These are phyloP conservation scores for Rubroboletus satanas DNA, from an alignment of 768 basidiomycete genomes.

Conservation along the genomic window DNA sequence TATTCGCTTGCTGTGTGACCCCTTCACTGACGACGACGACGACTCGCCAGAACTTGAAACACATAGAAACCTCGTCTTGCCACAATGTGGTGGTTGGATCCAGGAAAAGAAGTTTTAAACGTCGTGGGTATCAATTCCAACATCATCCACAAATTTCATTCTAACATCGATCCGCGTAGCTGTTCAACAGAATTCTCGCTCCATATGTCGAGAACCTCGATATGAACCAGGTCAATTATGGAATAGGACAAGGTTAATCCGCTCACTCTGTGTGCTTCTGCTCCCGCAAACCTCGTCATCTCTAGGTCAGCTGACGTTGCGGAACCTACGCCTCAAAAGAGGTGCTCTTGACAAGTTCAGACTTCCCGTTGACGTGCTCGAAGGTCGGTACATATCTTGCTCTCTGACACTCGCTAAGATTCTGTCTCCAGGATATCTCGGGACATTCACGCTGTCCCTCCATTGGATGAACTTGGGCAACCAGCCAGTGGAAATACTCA, in stretches of 20 bases:
- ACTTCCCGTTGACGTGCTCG: slow-evolving; percentile 90
- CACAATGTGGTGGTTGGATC: slow-evolving; percentile 84
- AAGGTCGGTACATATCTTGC: slow-evolving; percentile 49
- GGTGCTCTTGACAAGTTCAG: slow-evolving; percentile 93
- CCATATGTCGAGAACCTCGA: slow-evolving; percentile 97
- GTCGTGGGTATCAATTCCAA: slow-evolving; percentile 42
- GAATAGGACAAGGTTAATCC: slow-evolving; percentile 72
- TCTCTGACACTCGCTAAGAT: not conserved
- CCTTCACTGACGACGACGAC: not conserved
- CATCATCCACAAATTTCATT: not conserved
- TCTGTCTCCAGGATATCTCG: slow-evolving; percentile 62
- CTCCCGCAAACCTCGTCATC: slow-evolving; percentile 3
- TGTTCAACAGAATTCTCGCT: slow-evolving; percentile 88
- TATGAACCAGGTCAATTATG: slow-evolving; percentile 91
- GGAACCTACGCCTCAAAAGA: slow-evolving; percentile 84
- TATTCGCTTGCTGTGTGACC: slow-evolving; percentile 16
- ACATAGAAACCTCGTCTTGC: slow-evolving; percentile 4
- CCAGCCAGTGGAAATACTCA: slow-evolving; percentile 83
- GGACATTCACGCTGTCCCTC: slow-evolving; percentile 79
- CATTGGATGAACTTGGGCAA: slow-evolving; percentile 89
- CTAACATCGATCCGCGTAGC: slow-evolving; percentile 31
- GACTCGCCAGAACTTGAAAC: not conserved
- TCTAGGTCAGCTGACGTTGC: slow-evolving; percentile 71
- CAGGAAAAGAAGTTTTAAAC: slow-evolving; percentile 80
- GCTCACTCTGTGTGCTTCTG: not conserved